Evolutionary conservation across 176 grass and related monocot genomes (phyloP).

Genomic region (Elaeis guineensis): DNA sequence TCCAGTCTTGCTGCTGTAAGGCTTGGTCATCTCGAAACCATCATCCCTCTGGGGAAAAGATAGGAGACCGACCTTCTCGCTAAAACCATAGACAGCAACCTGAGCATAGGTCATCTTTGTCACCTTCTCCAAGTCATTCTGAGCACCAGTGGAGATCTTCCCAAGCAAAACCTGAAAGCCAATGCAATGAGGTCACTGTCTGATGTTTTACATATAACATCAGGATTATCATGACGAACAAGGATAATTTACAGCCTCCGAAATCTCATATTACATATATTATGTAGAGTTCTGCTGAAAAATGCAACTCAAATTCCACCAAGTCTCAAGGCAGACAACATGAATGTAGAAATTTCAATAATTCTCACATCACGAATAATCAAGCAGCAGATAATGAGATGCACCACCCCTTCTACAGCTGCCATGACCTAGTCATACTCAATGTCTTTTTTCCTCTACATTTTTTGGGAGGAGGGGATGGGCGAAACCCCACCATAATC

Average conservation of each 20-base stretch:
- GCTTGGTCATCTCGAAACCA: conserved; percentile 60
- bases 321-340: no score
- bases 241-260: not conserved
- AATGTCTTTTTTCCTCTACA: no score
- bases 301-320: no score
- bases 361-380: no score
- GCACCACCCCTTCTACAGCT: no score
- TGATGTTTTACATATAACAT: not conserved
- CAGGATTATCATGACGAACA: not conserved
- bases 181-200: not conserved
- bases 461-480: no score
- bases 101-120: conserved; percentile 86
- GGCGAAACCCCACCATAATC: no score
- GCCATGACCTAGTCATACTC: no score
- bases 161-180: conserved; percentile 40
- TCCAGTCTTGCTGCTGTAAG: conserved; percentile 52
- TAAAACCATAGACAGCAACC: conserved; percentile 27
- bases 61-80: conserved; percentile 82
- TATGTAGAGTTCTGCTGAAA: no score
- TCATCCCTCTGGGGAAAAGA: conserved; percentile 65
- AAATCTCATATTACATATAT: no score
- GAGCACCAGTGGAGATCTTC: conserved; percentile 81
- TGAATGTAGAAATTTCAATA: no score
- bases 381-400: no score
- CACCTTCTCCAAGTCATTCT: conserved; percentile 93